These are phyloP conservation scores for Lentinula guzmanii DNA, from an alignment of 768 basidiomycete genomes.

Conservation along the genomic window DNA sequence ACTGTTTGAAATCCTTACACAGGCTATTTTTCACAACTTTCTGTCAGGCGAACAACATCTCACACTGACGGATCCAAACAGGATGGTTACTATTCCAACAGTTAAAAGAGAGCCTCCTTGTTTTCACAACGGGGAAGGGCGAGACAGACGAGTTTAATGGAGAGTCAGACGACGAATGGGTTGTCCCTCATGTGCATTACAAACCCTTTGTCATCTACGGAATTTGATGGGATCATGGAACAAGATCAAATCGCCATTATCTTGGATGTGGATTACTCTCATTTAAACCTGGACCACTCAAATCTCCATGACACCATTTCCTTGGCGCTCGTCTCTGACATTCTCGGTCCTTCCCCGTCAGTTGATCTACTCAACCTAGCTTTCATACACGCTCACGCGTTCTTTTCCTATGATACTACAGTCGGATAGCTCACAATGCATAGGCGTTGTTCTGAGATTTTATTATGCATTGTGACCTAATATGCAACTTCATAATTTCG, in stretches of 20 bases:
- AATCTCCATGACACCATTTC: not conserved
- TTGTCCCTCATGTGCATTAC: not conserved
- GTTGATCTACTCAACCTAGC: not conserved
- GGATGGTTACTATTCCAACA: slow-evolving; percentile 1
- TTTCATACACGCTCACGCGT: not conserved
- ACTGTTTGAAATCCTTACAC: too few relatives aligned
- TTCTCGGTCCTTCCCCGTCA: not conserved
- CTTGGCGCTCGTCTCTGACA: not conserved
- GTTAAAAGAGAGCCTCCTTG: not conserved
- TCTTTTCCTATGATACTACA: not conserved
- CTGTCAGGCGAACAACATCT: too few relatives aligned
- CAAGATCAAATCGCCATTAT: slow-evolving; percentile 6
- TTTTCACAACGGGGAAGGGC: not conserved
- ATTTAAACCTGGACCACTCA: not conserved
- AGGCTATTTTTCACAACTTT: too few relatives aligned
- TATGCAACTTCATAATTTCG: too few relatives aligned
- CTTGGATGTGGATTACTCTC: not conserved
- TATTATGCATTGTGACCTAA: too few relatives aligned
- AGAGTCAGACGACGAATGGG: not conserved
- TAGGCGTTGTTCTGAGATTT: too few relatives aligned
- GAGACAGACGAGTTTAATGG: not conserved
- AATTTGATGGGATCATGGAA: slow-evolving; percentile 6
- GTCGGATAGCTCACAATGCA: too few relatives aligned
- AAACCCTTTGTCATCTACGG: not conserved
- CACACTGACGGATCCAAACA: slow-evolving; percentile 3